A percentile compares a stretch with the other conserved stretches of the same genome.
Evolutionary conservation across 345 rosid genomes (phyloP).

Genomic region (Aurinia saxatilis): DNA sequence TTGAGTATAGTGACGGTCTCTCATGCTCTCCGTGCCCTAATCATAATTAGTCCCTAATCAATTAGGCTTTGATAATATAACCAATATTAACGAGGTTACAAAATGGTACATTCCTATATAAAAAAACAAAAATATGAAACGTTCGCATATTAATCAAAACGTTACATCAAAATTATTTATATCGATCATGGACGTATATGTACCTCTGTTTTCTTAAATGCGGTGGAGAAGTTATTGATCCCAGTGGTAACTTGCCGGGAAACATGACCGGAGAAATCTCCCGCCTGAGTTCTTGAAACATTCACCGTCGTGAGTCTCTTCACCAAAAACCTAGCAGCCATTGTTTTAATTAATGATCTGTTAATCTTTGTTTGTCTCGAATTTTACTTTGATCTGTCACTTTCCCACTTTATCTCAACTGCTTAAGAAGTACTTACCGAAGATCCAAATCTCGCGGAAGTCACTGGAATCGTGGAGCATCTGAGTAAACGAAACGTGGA

Average conservation of each 20-base stretch:
- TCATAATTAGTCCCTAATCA: not conserved
- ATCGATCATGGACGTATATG: not conserved
- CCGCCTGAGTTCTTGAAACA: conserved; percentile 3
- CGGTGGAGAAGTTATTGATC: conserved; percentile 16
- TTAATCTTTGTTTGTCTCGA: not conserved
- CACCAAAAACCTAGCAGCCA: conserved; percentile 13
- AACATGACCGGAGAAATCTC: conserved; percentile 21
- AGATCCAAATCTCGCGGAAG: conserved; percentile 24
- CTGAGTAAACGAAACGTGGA: conserved; percentile 9
- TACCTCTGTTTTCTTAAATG: conserved; percentile 18
- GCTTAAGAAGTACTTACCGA: conserved; percentile 16
- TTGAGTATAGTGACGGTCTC: conserved; percentile 6
- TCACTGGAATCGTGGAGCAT: not conserved
- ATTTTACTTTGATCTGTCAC: not conserved
- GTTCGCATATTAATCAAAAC: not conserved
- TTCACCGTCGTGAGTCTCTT: conserved; percentile 12
- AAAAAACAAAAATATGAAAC: no score
- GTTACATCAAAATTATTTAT: not conserved
- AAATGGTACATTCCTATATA: not conserved
- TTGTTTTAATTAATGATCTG: not conserved
- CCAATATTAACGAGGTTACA: not conserved
- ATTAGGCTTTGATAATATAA: not conserved
- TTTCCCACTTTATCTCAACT: conserved; percentile 3
- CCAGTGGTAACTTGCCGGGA: conserved; percentile 4
- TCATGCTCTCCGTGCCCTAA: conserved; percentile 1